Percentiles rank a stretch among this genome's conserved stretches.
phyloP scores from a whole-genome alignment of 176 grass and related monocot genomes.

The Ampelocalamus luodianensis region DNA sequence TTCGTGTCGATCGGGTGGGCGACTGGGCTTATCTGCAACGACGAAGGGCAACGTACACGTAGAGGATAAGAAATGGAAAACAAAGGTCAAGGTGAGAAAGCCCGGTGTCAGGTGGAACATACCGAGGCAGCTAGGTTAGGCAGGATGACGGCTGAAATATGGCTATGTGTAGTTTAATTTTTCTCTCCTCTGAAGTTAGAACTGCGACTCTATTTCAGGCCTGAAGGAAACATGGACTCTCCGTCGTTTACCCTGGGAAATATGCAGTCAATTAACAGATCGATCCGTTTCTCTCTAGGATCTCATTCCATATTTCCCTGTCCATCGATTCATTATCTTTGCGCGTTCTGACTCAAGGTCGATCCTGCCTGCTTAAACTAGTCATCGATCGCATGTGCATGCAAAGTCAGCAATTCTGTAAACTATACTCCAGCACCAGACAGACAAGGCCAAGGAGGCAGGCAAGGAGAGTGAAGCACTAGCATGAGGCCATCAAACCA shows the following conservation, averaged over 20 bases:
- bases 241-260: neutral
- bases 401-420: neutral
- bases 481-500: conserved; percentile 7
- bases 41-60: neutral
- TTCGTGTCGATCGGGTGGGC: neutral
- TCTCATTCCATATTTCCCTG: neutral
- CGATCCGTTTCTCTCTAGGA: neutral
- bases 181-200: too few species aligned
- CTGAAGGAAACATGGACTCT: neutral
- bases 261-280: neutral
- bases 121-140: neutral
- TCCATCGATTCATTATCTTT: neutral
- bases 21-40: neutral
- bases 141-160: neutral
- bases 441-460: neutral
- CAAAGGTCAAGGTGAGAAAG: neutral
- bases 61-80: neutral
- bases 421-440: neutral
- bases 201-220: neutral
- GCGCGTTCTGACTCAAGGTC: neutral
- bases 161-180: too few species aligned
- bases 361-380: neutral
- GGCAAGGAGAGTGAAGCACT: neutral
- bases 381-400: neutral
- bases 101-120: neutral